These are phyloP conservation scores for Botrytis byssoidea DNA, from an alignment of 2,329 filamentous ascomycete species.

Conservation along the genomic window DNA sequence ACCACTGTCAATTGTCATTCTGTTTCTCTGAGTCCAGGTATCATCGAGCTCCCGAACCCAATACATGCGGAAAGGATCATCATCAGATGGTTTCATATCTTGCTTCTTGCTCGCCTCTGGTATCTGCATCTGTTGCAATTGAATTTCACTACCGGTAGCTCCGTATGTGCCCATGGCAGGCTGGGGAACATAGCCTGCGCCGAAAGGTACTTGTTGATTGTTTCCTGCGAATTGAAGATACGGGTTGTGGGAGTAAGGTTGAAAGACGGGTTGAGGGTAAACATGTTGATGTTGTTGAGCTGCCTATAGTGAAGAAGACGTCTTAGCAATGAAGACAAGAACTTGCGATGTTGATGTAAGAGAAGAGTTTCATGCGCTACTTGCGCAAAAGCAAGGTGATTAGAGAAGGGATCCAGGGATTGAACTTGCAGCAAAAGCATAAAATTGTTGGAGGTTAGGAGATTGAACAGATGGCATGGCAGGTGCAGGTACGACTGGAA, in stretches of 20 bases:
- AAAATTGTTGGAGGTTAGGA: not conserved
- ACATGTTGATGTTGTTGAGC: not conserved
- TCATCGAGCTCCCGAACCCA: constrained; percentile 60
- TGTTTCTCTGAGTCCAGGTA: constrained; percentile 58
- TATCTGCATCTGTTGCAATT: constrained; percentile 31
- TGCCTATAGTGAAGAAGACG: not conserved
- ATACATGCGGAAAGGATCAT: constrained; percentile 60
- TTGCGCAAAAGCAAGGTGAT: not conserved
- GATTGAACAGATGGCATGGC: constrained; percentile 4
- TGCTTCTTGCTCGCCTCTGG: constrained; percentile 42
- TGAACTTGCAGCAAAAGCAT: constrained; percentile 5
- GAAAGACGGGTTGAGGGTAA: constrained; percentile 12
- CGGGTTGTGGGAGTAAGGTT: constrained; percentile 1
- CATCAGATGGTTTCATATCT: constrained; percentile 62
- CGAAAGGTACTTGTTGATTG: constrained; percentile 21
- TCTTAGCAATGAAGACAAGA: not conserved
- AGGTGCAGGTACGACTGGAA: constrained; percentile 10
- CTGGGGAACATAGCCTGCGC: constrained; percentile 25
- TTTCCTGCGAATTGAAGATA: not conserved
- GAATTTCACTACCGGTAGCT: constrained; percentile 29
- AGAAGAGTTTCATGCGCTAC: not conserved
- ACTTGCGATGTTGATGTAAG: not conserved
- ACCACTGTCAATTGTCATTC: constrained; percentile 59
- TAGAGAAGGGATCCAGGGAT: not conserved
- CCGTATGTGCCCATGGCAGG: constrained; percentile 26